Evolutionary conservation across 371 early-diverging fungal genomes (phyloP), one percentile per base, ranked within the genome.

Genomic region (Mortierella sp.): DNA sequence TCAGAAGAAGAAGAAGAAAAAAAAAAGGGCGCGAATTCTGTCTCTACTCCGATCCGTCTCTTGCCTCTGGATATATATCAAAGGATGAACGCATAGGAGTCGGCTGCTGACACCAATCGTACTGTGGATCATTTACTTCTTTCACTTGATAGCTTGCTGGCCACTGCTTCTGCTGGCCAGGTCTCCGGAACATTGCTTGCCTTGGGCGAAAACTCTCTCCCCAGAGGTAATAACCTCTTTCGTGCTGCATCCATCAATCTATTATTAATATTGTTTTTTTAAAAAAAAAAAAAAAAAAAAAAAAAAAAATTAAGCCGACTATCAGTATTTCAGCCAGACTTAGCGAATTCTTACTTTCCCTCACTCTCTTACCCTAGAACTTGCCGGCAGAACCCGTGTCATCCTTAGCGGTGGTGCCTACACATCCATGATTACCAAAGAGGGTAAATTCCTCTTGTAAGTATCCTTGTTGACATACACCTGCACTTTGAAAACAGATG

Each of bases 391-490:
- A 57, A 77, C 79, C 14, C 79, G 79, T 14, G 66, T 77, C 51
- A 23, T 66, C 30, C 79, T 77, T 57, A 77, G 70, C 26, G 79
- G 79, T 18, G 79, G 79, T 60, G 46, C 65, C n/a, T 71, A 69
- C 56, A 56, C 79, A 4, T 52, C 73, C 51, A 69, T 66, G 72
- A 59, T 77, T 62, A 66, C 62, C 43, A 72, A 69, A 60, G 79
- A 77, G 14, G 79, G 79, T 11, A 60, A 52, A 21, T 77, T 77
- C 47, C 11, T n/a, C 56, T 72, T 77, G 79, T 77, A 66, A 53
- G 79, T 43, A 21, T 46, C 12, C 21, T 23, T 4, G 14, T 47
- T 45, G 16, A 1, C 19, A 7, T 21, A 45, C 6, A 16, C 9
- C 16, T 46, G 46, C 16, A 12, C 7, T 26, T 26, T 7, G 2